Conservation (phyloP, 106 monocot species). For the Narthecium ossifragum region DNA sequence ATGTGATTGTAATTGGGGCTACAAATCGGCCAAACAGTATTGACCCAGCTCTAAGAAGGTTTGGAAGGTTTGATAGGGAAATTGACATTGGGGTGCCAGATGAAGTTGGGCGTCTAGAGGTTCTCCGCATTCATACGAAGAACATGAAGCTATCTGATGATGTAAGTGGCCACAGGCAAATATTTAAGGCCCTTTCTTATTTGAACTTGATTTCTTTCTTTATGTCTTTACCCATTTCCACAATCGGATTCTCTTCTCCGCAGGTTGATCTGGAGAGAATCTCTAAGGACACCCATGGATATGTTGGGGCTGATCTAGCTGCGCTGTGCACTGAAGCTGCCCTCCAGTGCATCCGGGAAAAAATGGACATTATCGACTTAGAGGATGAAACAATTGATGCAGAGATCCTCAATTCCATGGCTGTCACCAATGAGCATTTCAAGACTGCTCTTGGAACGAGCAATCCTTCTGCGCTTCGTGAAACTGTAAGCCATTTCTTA, state of each 20-base stretch:
- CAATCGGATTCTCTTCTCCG: neutral
- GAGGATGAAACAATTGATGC: constrained; percentile 94
- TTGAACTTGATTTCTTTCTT: neutral
- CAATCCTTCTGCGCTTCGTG: constrained; percentile 93
- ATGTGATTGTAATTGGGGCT: constrained; percentile 91
- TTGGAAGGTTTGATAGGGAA: constrained; percentile 87
- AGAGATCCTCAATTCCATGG: constrained; percentile 89
- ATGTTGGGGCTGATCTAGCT: constrained; percentile 89
- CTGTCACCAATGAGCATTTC: constrained; percentile 85
- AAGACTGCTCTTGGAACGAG: constrained; percentile 94
- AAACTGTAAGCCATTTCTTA: constrained; percentile 62
- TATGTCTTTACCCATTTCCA: neutral
- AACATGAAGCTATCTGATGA: constrained; percentile 92
- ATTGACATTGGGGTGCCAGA: constrained; percentile 92
- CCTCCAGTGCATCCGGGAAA: constrained; percentile 86
- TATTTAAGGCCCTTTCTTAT: neutral
- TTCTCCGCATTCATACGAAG: constrained; percentile 90
- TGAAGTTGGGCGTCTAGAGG: constrained; percentile 80
- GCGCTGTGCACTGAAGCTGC: constrained; percentile 92
- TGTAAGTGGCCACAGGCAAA: too few relatives aligned
- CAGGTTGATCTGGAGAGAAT: constrained; percentile 92
- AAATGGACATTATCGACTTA: constrained; percentile 88
- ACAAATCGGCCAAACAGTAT: constrained; percentile 89
- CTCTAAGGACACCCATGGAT: constrained; percentile 86
- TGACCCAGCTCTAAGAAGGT: constrained; percentile 83